A percentile compares a stretch with the other conserved stretches of the same genome.
Conservation (phyloP, 768 basidiomycete species). For the Podaxis pistillaris region DNA sequence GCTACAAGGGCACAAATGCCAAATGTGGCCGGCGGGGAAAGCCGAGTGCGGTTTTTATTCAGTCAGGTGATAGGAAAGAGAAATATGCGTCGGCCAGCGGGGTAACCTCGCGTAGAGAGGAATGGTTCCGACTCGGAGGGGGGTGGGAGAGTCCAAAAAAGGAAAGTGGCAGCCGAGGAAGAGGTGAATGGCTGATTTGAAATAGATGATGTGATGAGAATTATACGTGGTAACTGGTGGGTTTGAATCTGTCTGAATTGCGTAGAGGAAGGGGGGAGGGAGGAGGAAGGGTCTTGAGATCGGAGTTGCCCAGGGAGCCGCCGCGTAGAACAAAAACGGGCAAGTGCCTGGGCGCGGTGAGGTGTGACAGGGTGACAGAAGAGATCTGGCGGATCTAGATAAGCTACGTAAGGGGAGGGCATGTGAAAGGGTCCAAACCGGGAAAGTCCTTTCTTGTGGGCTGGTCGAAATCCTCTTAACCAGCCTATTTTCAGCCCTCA, state of each 20-base stretch:
- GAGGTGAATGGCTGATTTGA: neutral
- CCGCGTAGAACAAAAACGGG: conserved; percentile 5
- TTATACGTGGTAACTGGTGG: neutral
- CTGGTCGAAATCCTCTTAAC: conserved; percentile 13
- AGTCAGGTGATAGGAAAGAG: conserved; percentile 4
- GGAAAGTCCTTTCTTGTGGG: conserved; percentile 5
- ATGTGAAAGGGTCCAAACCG: conserved; percentile 9
- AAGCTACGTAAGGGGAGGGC: conserved; percentile 9
- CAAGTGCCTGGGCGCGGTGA: conserved; percentile 13
- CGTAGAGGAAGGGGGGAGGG: neutral
- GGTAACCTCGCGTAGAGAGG: conserved; percentile 13
- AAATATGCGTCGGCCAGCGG: conserved; percentile 8
- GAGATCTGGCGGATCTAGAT: conserved; percentile 10
- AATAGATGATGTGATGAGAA: neutral
- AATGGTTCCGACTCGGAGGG: conserved; percentile 13
- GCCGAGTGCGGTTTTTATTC: neutral
- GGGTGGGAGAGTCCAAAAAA: neutral
- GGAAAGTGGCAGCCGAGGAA: neutral
- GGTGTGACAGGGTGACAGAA: conserved; percentile 10
- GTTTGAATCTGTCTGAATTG: neutral
- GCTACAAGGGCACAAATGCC: neutral
- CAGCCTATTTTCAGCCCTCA: conserved; percentile 17
- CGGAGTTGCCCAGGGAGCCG: conserved; percentile 9
- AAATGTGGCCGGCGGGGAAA: neutral
- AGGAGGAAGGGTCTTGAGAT: neutral